Conservation (phyloP, 139 green algal species). For the Trebouxia sp. region DNA sequence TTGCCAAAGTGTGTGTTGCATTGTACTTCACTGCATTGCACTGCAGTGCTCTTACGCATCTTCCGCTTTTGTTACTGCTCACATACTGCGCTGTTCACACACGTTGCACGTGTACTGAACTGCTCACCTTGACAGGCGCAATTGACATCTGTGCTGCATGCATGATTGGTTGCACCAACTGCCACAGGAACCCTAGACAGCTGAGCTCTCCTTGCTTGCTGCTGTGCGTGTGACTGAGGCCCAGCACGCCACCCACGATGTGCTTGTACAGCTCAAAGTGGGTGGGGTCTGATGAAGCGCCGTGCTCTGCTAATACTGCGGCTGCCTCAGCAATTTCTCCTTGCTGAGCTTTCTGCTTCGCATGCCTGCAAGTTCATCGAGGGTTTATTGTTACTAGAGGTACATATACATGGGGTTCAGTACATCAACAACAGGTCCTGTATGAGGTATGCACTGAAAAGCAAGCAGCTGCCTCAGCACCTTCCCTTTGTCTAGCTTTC, state of each 20-base stretch:
- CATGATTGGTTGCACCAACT: background rate
- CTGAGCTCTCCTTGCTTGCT: background rate
- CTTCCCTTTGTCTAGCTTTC: no score
- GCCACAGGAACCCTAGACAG: conserved; percentile 28
- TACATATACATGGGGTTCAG: no score
- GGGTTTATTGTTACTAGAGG: no score
- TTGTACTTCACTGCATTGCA: no score
- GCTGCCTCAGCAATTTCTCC: conserved; percentile 47
- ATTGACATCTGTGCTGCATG: background rate
- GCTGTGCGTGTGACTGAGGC: background rate
- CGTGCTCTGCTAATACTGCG: conserved; percentile 51
- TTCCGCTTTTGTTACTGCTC: no score
- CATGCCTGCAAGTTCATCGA: conserved; percentile 51
- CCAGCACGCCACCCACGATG: conserved; percentile 63
- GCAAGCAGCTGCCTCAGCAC: no score
- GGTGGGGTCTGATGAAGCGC: conserved; percentile 38
- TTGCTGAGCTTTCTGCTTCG: conserved; percentile 59
- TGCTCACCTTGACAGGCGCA: background rate
- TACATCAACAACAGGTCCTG: no score
- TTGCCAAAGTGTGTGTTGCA: no score
- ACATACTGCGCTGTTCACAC: no score
- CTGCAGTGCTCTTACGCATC: no score
- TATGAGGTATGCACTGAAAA: no score
- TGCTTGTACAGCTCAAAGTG: conserved; percentile 71
- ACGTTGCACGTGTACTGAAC: no score